Conservation (phyloP, 768 basidiomycete genomes). For the Clitopilus hobsonii region DNA sequence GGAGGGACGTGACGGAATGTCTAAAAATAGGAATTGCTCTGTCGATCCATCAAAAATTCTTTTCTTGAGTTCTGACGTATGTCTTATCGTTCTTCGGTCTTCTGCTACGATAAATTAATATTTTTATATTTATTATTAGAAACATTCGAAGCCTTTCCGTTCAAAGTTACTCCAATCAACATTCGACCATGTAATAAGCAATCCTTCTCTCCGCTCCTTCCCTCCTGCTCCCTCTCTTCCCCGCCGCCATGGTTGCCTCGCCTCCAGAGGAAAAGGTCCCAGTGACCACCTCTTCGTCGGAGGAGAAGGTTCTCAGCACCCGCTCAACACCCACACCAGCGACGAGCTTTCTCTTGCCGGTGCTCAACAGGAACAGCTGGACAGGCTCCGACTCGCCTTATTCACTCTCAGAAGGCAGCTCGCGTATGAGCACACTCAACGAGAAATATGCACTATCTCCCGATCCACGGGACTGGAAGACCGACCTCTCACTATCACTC, state of each 20-base stretch:
- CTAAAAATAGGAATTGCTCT: neutral
- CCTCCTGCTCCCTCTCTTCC: neutral
- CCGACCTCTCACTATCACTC: constrained; percentile 46
- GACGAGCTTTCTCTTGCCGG: constrained; percentile 25
- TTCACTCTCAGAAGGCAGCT: constrained; percentile 28
- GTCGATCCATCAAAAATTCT: neutral
- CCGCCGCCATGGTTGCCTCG: neutral
- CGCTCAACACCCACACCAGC: constrained; percentile 26
- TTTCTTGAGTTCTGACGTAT: no score
- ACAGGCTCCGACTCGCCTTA: constrained; percentile 39
- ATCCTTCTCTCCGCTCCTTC: neutral
- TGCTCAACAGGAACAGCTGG: constrained; percentile 37
- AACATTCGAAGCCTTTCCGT: no score
- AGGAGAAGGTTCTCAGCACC: constrained; percentile 23
- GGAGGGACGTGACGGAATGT: no score
- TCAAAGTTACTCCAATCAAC: neutral
- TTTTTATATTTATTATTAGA: no score
- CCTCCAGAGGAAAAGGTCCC: neutral
- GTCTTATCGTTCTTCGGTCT: no score
- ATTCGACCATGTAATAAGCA: neutral
- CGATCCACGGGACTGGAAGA: constrained; percentile 66
- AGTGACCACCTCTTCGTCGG: constrained; percentile 16
- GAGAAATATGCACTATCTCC: constrained; percentile 60
- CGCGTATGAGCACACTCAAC: constrained; percentile 37
- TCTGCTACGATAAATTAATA: no score